phyloP scores from a whole-genome alignment of 345 rosid species.

The Syzygium jambos region DNA sequence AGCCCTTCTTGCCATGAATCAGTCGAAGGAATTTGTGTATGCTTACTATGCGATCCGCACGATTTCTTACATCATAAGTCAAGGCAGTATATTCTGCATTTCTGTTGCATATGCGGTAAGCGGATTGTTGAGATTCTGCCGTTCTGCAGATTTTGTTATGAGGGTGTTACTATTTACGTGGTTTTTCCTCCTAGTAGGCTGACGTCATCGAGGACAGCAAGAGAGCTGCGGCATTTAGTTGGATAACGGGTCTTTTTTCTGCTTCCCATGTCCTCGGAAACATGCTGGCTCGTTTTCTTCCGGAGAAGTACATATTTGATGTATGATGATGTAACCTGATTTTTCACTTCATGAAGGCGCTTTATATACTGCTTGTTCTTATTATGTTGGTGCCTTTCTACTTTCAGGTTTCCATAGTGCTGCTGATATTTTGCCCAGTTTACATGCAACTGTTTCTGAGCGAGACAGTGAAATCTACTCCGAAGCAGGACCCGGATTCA shows the following conservation, averaged over 20 bases:
- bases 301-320: slow-evolving; percentile 33
- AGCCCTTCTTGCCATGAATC: slow-evolving; percentile 38
- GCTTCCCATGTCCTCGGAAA: slow-evolving; percentile 47
- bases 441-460: slow-evolving; percentile 34
- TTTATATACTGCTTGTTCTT: not conserved
- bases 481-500: slow-evolving; percentile 19
- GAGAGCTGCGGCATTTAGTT: slow-evolving; percentile 44
- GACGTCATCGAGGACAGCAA: slow-evolving; percentile 31
- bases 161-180: not conserved
- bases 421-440: slow-evolving; percentile 29
- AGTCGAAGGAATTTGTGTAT: slow-evolving; percentile 34
- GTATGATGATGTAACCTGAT: slow-evolving; percentile 11
- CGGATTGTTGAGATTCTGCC: not conserved
- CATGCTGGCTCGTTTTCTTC: slow-evolving; percentile 38
- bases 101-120: slow-evolving; percentile 48
- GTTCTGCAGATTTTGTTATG: not conserved
- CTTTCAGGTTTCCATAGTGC: slow-evolving; percentile 37
- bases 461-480: slow-evolving; percentile 23
- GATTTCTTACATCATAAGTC: slow-evolving; percentile 39
- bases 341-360: too few species aligned
- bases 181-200: slow-evolving; percentile 25
- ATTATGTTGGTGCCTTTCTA: not conserved
- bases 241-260: slow-evolving; percentile 50
- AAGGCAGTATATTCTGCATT: slow-evolving; percentile 54
- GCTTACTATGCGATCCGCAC: slow-evolving; percentile 48